These are phyloP conservation scores for Ambrosia trifida DNA, from an alignment of 129 eudicot species.

Conservation along the genomic window DNA sequence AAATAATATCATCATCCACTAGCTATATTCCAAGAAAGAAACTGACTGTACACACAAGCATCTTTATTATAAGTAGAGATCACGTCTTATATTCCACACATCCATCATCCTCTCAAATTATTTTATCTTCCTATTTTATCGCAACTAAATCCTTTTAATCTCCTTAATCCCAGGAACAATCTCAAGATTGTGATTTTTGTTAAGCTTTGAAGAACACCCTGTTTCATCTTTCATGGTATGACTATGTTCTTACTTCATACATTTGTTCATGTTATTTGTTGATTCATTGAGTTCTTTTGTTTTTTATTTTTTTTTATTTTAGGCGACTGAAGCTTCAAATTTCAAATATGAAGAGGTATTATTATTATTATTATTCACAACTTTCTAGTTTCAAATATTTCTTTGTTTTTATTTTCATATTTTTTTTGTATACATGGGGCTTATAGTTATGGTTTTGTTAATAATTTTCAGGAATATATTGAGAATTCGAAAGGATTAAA, in stretches of 20 bases:
- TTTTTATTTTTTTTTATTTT: background rate
- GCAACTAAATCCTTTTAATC: conserved; percentile 17
- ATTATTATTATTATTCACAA: too few relatives aligned
- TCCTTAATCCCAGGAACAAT: conserved; percentile 27
- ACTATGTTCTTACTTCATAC: background rate
- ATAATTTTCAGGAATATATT: conserved; percentile 50
- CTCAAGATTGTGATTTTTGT: conserved; percentile 29
- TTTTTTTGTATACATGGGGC: conserved; percentile 9
- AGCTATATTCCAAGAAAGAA: conserved; percentile 28
- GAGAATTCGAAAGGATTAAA: conserved; percentile 54
- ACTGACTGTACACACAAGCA: conserved; percentile 4
- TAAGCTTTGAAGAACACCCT: conserved; percentile 13
- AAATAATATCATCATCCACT: background rate
- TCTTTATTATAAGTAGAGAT: conserved; percentile 33
- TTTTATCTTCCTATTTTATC: background rate
- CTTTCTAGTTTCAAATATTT: background rate
- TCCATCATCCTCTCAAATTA: conserved; percentile 28
- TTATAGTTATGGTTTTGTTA: conserved; percentile 11
- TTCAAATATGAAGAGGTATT: conserved; percentile 65
- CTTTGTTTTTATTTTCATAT: conserved; percentile 9
- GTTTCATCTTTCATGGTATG: conserved; percentile 28
- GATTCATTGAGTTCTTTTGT: background rate
- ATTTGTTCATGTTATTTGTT: conserved; percentile 13
- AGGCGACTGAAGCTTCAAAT: conserved; percentile 32
- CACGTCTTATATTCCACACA: conserved; percentile 35